Evolutionary conservation across 139 green algal species (phyloP).

Genomic region (Picochlorum sp.): DNA sequence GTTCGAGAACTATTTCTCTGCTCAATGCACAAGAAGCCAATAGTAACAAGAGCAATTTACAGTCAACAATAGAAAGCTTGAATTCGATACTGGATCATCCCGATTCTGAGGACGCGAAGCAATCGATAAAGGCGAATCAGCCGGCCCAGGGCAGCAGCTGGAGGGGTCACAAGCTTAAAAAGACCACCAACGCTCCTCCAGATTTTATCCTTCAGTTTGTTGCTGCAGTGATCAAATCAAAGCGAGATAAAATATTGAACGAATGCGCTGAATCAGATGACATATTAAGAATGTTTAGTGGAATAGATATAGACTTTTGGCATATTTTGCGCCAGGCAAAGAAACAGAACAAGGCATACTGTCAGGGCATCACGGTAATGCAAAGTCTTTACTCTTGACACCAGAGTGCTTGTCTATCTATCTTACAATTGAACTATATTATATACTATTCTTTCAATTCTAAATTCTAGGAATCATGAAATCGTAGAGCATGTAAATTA

Average conservation of each 20-base stretch:
- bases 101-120: no score
- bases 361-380: conserved; percentile 5
- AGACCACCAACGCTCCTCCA: background rate
- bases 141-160: background rate
- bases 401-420: conserved; percentile 1
- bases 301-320: conserved; percentile 27
- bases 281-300: conserved; percentile 55
- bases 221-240: conserved; percentile 37
- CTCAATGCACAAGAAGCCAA: background rate
- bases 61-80: background rate
- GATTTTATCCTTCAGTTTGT: conserved; percentile 56
- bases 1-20: no score
- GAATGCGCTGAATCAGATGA: conserved; percentile 54
- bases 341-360: conserved; percentile 24
- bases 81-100: background rate
- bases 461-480: background rate
- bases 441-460: background rate
- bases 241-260: conserved; percentile 35
- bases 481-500: background rate
- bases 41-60: background rate
- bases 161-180: background rate
- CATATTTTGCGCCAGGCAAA: conserved; percentile 7
- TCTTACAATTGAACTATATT: background rate
- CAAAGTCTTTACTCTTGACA: conserved; percentile 2
- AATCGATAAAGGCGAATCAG: no score